Evolutionary conservation across 164 flowering plant species (phyloP), one percentile per base, ranked within the genome.

Genomic region (Umbilicus rupestris): DNA sequence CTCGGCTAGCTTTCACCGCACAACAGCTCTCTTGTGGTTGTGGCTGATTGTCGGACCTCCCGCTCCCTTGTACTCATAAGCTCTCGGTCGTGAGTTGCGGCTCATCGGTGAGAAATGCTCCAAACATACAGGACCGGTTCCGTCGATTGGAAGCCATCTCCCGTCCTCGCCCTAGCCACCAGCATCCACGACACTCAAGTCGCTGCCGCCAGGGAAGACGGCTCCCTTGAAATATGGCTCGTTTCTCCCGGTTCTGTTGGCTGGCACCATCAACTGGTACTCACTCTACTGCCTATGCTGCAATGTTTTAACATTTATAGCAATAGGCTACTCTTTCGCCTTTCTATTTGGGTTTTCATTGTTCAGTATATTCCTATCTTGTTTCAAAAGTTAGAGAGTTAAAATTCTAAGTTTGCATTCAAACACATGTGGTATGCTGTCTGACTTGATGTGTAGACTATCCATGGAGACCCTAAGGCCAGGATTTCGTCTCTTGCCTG

Each of bases 251-350:
- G 99, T 67, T 80, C 97, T 50, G 89, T 84, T 44, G 92, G 91
- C 68, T 95, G 99, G 99, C 92, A 95, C 84, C 84, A 92, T 77
- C 97, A 89, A 67, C 81, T 95, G 79, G 99, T 95, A 82, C 33
- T 12, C 16, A 11, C 60, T 55, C 60, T 5, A n/a, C n/a, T 7
- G 5, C 26, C 24, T n/a, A n/a, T n/a, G n/a, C n/a, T n/a, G n/a
- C n/a, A n/a, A n/a, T n/a, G n/a, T n/a, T n/a, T n/a, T n/a, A n/a
- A n/a, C n/a, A n/a, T n/a, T n/a, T n/a, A n/a, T n/a, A n/a, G n/a
- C n/a, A n/a, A n/a, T n/a, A n/a, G 37, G 37, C 37, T 35, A 35
- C 37, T 35, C 37, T 35, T 3, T 35, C 22, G 6, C 26, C 60
- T 55, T 12, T 19, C 12, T 7, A 10, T 24, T n/a, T 22, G 9